Evolutionary conservation across 306 rosid species (phyloP).

Genomic region (Fagus crenata): DNA sequence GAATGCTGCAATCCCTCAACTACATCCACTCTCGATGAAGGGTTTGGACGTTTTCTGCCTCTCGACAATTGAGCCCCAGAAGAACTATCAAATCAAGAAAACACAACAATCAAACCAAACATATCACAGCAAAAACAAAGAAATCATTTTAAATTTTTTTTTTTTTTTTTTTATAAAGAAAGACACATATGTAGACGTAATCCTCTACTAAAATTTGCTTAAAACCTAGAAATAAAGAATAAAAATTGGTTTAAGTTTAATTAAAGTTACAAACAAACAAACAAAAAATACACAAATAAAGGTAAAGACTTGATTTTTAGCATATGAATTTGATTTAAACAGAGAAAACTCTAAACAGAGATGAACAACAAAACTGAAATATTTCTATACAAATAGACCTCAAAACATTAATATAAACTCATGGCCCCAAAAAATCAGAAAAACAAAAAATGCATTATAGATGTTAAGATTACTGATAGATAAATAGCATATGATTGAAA

Average conservation of each 20-base stretch:
- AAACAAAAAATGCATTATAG: not conserved
- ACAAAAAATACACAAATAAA: not conserved
- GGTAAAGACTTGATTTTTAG: not conserved
- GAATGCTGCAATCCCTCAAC: slow-evolving; percentile 40
- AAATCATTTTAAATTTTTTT: no score
- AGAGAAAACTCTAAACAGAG: not conserved
- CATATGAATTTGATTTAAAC: not conserved
- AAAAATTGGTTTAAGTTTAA: not conserved
- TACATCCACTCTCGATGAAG: slow-evolving; percentile 49
- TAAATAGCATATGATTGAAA: not conserved
- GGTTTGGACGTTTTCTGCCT: slow-evolving; percentile 60
- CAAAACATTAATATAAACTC: not conserved
- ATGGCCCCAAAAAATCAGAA: no score
- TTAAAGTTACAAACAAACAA: not conserved
- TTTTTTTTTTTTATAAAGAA: no score
- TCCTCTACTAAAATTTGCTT: not conserved
- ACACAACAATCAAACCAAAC: not conserved
- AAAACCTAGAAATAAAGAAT: not conserved
- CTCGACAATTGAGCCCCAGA: slow-evolving; percentile 45
- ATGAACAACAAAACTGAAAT: not conserved
- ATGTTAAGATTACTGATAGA: no score
- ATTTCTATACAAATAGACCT: not conserved
- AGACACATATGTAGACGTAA: no score
- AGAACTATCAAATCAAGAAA: slow-evolving; percentile 36
- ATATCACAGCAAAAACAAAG: not conserved